A percentile compares a stretch with the other conserved stretches of the same genome.
phyloP scores from a whole-genome alignment of 257 asterid species.

The Echites panduratus region DNA sequence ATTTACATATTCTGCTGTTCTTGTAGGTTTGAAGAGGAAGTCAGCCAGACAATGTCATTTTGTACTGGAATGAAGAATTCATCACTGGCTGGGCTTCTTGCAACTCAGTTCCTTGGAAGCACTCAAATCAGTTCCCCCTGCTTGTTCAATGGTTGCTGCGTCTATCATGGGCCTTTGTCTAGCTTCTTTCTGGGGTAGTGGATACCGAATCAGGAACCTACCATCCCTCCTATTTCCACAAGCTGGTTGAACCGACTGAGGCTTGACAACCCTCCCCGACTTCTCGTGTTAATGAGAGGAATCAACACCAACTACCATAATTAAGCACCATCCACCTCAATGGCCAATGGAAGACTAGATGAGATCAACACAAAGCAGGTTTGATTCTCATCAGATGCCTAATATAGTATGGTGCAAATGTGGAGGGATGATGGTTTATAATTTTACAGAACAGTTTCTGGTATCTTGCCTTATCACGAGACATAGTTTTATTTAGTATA shows the following conservation, averaged over 20 bases:
- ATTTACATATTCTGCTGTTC: not conserved
- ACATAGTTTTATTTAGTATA: not conserved
- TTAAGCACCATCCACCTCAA: too few relatives aligned
- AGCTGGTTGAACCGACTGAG: conserved; percentile 34
- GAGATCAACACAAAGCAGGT: not conserved
- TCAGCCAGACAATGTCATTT: conserved; percentile 69
- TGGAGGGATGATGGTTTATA: not conserved
- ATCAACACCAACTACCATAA: not conserved
- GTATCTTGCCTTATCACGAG: not conserved
- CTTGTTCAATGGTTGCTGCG: conserved; percentile 94
- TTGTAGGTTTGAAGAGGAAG: conserved; percentile 82
- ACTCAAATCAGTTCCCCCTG: conserved; percentile 93
- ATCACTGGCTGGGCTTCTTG: conserved; percentile 91
- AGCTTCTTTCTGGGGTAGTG: conserved; percentile 95
- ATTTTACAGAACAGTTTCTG: conserved; percentile 9
- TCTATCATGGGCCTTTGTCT: conserved; percentile 98
- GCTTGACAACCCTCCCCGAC: conserved; percentile 18
- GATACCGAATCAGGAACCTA: conserved; percentile 61
- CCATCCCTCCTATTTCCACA: conserved; percentile 29
- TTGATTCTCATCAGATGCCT: not conserved
- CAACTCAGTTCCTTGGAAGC: conserved; percentile 76
- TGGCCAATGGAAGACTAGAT: not conserved
- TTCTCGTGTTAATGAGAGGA: not conserved
- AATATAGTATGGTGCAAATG: not conserved
- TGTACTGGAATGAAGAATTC: conserved; percentile 99